phyloP scores from a whole-genome alignment of 208 protist genomes.

The Trypanosoma theileri region DNA sequence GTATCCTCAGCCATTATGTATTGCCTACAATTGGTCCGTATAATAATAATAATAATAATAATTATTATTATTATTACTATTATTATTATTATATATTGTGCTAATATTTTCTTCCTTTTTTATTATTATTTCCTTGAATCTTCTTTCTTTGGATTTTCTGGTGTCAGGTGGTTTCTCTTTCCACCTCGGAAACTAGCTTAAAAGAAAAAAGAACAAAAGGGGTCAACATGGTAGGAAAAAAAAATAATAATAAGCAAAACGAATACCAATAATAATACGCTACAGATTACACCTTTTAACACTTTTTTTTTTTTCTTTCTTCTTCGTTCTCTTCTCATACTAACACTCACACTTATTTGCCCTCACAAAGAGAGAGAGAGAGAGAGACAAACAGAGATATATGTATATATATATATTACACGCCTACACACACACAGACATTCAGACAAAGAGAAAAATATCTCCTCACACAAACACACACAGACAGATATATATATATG shows the following conservation, averaged over 20 bases:
- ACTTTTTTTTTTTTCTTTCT: background rate
- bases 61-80: no score
- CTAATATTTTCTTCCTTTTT: background rate
- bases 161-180: no score
- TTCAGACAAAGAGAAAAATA: slow-evolving; percentile 9
- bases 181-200: no score
- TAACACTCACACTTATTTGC: no score
- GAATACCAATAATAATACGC: background rate
- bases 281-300: background rate
- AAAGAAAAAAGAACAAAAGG: background rate
- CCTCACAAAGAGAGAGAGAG: no score
- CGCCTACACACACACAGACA: background rate
- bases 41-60: no score
- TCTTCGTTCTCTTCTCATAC: no score
- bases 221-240: background rate
- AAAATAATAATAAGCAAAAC: background rate
- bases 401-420: background rate
- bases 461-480: background rate
- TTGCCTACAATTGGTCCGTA: no score
- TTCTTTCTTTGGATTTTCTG: no score
- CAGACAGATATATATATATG: background rate
- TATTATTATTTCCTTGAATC: background rate
- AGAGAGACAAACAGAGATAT: background rate
- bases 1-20: slow-evolving; percentile 1
- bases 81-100: background rate